Percentiles rank a stretch among this genome's conserved stretches.
Evolutionary conservation across 176 grass and related monocot genomes (phyloP).

Genomic region (Areca catechu): DNA sequence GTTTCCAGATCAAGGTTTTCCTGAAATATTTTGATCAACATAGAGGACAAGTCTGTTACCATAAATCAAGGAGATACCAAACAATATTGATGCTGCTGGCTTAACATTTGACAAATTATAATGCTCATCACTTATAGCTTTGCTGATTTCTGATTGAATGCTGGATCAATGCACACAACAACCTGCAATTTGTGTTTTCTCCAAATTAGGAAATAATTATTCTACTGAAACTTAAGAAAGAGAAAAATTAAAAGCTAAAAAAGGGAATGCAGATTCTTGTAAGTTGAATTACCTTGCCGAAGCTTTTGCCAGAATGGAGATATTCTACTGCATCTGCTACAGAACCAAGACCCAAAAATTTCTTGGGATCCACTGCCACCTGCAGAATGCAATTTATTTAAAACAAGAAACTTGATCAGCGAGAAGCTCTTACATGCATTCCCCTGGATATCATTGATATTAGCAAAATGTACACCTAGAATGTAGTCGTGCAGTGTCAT

Average conservation of each 20-base stretch:
- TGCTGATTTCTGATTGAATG: slow-evolving; percentile 37
- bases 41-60: too few species aligned
- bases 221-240: not conserved
- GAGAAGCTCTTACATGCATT: too few species aligned
- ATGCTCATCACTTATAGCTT: slow-evolving; percentile 33
- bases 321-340: slow-evolving; percentile 87
- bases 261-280: not conserved
- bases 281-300: slow-evolving; percentile 66
- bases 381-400: slow-evolving; percentile 11
- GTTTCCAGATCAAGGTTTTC: too few species aligned
- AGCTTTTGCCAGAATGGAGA: slow-evolving; percentile 80
- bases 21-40: too few species aligned
- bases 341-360: slow-evolving; percentile 71
- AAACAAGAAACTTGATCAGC: not conserved
- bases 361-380: slow-evolving; percentile 75
- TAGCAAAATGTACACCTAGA: too few species aligned
- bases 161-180: slow-evolving; percentile 64
- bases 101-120: too few species aligned
- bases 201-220: not conserved
- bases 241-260: slow-evolving; percentile 4
- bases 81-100: too few species aligned
- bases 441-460: too few species aligned
- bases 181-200: slow-evolving; percentile 37
- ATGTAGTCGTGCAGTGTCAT: too few species aligned
- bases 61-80: too few species aligned